Percentiles rank a stretch among this genome's conserved stretches.
Conservation (phyloP, 2,329 filamentous ascomycete genomes). For the Colletotrichum sp. region DNA sequence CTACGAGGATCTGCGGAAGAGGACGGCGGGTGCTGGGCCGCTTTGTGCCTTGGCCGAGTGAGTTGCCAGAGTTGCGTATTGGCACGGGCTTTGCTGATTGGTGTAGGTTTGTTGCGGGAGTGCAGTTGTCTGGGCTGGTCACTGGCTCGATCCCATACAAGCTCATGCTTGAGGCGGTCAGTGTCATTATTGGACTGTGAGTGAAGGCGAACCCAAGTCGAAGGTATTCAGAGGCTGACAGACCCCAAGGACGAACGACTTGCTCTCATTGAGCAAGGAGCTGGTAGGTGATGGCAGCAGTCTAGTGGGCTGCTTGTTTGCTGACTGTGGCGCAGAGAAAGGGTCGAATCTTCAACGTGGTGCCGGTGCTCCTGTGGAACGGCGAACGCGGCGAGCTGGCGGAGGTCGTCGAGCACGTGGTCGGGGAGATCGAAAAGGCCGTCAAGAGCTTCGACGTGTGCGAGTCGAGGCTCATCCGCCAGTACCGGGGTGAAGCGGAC, state of each 20-base stretch:
- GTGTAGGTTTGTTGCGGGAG: conserved; percentile 8
- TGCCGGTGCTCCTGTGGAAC: conserved; percentile 13
- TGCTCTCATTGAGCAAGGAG: conserved; percentile 17
- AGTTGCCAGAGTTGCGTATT: not conserved
- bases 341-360: conserved; percentile 3
- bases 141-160: not conserved
- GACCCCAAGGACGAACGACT: conserved; percentile 12
- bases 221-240: not conserved
- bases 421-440: conserved; percentile 5
- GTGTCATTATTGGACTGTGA: conserved; percentile 13
- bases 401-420: not conserved
- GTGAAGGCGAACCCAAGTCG: not conserved
- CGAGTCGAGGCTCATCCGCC: conserved; percentile 1
- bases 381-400: not conserved
- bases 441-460: conserved; percentile 9
- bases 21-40: conserved; percentile 14
- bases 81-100: not conserved
- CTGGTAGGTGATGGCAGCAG: not conserved
- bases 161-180: conserved; percentile 6
- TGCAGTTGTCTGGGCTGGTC: not conserved
- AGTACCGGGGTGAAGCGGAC: not conserved
- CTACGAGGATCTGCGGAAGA: conserved; percentile 7
- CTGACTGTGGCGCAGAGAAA: not conserved
- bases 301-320: not conserved
- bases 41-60: conserved; percentile 17